These are phyloP conservation scores for Arxiozyma heterogenica DNA, from an alignment of 1,139 yeast species.

Conservation along the genomic window DNA sequence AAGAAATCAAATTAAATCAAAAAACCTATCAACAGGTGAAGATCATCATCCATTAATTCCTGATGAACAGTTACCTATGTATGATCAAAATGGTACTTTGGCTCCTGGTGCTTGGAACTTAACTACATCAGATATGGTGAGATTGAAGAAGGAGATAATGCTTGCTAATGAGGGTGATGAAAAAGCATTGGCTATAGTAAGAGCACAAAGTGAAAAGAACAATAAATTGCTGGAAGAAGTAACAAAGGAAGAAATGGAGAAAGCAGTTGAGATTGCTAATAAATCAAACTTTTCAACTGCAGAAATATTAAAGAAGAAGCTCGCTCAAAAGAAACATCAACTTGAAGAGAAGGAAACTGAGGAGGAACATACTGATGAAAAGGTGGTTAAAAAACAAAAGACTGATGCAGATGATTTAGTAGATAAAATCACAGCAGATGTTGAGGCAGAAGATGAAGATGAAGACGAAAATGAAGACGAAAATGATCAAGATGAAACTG, in stretches of 20 bases:
- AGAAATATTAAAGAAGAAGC: conserved; percentile 34
- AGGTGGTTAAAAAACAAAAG: conserved; percentile 8
- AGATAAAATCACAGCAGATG: conserved; percentile 21
- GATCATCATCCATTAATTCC: conserved; percentile 73
- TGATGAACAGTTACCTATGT: conserved; percentile 65
- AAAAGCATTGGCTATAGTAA: conserved; percentile 59
- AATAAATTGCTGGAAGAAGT: conserved; percentile 20
- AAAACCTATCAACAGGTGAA: conserved; percentile 48
- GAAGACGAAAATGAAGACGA: conserved; percentile 11
- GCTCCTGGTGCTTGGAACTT: conserved; percentile 55
- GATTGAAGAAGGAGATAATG: conserved; percentile 56
- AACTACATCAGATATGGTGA: conserved; percentile 64
- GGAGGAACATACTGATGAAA: conserved; percentile 11
- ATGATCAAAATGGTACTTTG: conserved; percentile 58
- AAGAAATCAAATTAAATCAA: conserved; percentile 41
- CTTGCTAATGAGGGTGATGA: conserved; percentile 69
- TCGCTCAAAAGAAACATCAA: conserved; percentile 25
- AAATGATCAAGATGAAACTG: conserved; percentile 7
- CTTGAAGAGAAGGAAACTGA: conserved; percentile 11
- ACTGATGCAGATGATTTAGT: conserved; percentile 12
- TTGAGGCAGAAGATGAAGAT: conserved; percentile 19
- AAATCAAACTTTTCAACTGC: conserved; percentile 36
- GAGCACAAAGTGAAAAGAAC: conserved; percentile 32
- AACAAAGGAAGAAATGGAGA: conserved; percentile 25
- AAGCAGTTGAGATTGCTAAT: conserved; percentile 31